Percentiles rank a stretch among this genome's conserved stretches.
phyloP scores from a whole-genome alignment of 192 early-diverging fungal species.

The Umbelopsis ramanniana region DNA sequence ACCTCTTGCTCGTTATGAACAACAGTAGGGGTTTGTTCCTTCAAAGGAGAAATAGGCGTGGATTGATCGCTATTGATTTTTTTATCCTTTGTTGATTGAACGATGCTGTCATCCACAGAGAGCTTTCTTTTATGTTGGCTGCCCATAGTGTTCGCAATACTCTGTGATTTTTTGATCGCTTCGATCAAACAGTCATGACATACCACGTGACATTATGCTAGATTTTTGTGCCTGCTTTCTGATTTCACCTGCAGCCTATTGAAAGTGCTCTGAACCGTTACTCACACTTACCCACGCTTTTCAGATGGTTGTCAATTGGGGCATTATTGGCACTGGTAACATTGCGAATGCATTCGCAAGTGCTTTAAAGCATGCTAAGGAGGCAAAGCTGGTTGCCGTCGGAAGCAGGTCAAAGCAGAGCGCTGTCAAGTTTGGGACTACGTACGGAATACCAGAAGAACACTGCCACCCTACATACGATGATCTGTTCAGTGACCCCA shows the following conservation, averaged over 20 bases:
- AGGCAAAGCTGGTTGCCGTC: constrained; percentile 31
- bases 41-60: background rate
- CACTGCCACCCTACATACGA: constrained; percentile 47
- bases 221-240: no score
- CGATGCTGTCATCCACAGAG: background rate
- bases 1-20: background rate
- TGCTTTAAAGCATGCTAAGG: constrained; percentile 25
- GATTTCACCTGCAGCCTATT: background rate
- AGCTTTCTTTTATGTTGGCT: background rate
- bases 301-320: constrained; percentile 34
- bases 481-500: constrained; percentile 50
- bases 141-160: no score
- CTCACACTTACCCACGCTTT: constrained; percentile 1
- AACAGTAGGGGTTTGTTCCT: background rate
- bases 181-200: no score
- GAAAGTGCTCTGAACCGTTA: background rate
- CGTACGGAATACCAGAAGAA: constrained; percentile 6
- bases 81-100: background rate
- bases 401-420: constrained; percentile 30
- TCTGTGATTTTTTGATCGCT: no score
- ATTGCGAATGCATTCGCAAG: constrained; percentile 45
- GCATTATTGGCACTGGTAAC: constrained; percentile 43
- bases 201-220: no score
- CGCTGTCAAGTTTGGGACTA: constrained; percentile 30
- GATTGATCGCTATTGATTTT: background rate